Evolutionary conservation across 257 asterid species (phyloP).

Genomic region (Vinca minor): DNA sequence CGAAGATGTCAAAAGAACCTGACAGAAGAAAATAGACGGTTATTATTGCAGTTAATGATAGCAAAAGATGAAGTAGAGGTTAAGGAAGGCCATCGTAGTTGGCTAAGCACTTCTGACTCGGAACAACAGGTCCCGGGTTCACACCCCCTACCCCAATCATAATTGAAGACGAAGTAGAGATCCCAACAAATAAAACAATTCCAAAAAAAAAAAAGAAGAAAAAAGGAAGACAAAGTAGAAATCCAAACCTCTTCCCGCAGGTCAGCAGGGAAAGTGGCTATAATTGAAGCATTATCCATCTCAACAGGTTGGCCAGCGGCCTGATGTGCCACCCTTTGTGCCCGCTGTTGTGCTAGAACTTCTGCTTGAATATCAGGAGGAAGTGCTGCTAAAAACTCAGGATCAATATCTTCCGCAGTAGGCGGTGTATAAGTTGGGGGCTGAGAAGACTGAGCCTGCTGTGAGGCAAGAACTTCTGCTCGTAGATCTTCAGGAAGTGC

Average conservation of each 20-base stretch:
- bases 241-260: slow-evolving; percentile 91
- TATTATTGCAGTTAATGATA: slow-evolving; percentile 6
- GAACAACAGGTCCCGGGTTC: no score
- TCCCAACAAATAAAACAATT: no score
- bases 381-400: slow-evolving; percentile 98
- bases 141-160: no score
- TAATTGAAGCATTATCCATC: no score
- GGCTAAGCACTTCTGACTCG: no score
- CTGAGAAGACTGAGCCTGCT: slow-evolving; percentile 73
- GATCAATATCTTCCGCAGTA: slow-evolving; percentile 85
- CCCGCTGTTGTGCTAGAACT: slow-evolving; percentile 96
- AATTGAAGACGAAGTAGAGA: no score
- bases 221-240: slow-evolving; percentile 13
- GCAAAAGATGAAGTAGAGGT: no score
- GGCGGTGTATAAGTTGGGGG: slow-evolving; percentile 72
- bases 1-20: slow-evolving; percentile 96
- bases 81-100: no score
- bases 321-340: slow-evolving; percentile 81
- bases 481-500: slow-evolving; percentile 98
- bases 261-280: slow-evolving; percentile 97
- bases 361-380: slow-evolving; percentile 99
- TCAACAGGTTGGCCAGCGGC: slow-evolving; percentile 91
- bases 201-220: no score
- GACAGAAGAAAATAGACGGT: slow-evolving; percentile 16
- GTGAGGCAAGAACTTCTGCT: slow-evolving; percentile 98